These are phyloP conservation scores for Tarenaya hassleriana DNA, from an alignment of 345 rosid species.

Conservation along the genomic window DNA sequence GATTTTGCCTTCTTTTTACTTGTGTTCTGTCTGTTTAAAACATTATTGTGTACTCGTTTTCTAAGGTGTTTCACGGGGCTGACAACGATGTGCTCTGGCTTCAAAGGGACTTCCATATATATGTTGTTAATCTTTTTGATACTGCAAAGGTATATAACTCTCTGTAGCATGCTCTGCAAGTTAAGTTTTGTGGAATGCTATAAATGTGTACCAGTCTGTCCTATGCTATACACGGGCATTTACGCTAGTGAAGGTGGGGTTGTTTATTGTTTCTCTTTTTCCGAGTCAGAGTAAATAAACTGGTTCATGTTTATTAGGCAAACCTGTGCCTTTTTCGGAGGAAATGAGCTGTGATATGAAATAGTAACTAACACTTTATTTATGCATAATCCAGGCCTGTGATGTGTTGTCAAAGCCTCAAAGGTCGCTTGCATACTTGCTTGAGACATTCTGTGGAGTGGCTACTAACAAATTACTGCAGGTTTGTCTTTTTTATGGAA, in stretches of 20 bases:
- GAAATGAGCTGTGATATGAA: not conserved
- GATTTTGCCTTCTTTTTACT: not conserved
- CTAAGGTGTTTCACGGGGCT: conserved; percentile 94
- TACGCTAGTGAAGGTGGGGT: no score
- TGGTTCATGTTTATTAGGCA: not conserved
- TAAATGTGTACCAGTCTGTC: no score
- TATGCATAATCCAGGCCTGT: conserved; percentile 54
- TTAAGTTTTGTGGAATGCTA: not conserved
- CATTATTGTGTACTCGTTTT: not conserved
- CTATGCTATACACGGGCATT: no score
- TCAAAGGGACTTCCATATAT: conserved; percentile 90
- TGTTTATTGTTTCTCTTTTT: no score
- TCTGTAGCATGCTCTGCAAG: not conserved
- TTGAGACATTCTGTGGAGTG: conserved; percentile 72
- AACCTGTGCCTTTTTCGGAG: not conserved
- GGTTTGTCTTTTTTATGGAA: conserved; percentile 45
- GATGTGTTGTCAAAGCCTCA: conserved; percentile 84
- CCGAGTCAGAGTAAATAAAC: not conserved
- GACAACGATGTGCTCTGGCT: conserved; percentile 94
- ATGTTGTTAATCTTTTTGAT: conserved; percentile 86
- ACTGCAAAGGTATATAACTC: conserved; percentile 66
- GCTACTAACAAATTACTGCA: conserved; percentile 75
- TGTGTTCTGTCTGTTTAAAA: not conserved
- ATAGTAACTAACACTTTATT: conserved; percentile 5
- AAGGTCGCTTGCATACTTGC: conserved; percentile 80